A percentile compares a stretch with the other conserved stretches of the same genome.
These are phyloP conservation scores for Deakozyma indianensis DNA, from an alignment of 805 yeast genomes.

Conservation along the genomic window DNA sequence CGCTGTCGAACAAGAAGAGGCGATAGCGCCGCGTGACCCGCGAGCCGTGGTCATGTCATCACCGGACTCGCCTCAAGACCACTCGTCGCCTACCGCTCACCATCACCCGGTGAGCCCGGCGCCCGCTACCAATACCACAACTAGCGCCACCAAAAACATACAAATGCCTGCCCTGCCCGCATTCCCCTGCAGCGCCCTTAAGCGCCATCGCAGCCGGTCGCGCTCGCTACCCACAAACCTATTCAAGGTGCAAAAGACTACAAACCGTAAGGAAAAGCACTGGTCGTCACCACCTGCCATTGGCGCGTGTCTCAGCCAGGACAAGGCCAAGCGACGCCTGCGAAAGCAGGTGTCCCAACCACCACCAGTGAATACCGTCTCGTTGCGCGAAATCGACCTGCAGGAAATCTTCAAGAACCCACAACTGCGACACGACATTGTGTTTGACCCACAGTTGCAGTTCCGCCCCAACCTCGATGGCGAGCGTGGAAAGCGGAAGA, in stretches of 20 bases:
- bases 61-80: slow-evolving; percentile 5
- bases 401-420: slow-evolving; percentile 85
- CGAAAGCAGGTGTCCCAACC: slow-evolving; percentile 23
- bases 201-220: slow-evolving; percentile 10
- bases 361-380: slow-evolving; percentile 75
- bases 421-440: slow-evolving; percentile 81
- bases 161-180: neutral
- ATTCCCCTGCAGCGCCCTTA: neutral
- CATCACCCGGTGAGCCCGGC: slow-evolving; percentile 1
- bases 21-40: neutral
- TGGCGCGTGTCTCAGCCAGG: neutral
- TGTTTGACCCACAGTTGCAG: slow-evolving; percentile 84
- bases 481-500: slow-evolving; percentile 74
- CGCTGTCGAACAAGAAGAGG: neutral
- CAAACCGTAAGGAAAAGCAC: neutral
- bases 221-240: slow-evolving; percentile 11
- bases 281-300: slow-evolving; percentile 3
- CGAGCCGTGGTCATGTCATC: slow-evolving; percentile 4
- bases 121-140: neutral
- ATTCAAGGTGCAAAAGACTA: slow-evolving; percentile 2
- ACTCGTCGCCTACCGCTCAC: too few relatives aligned
- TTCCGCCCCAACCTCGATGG: slow-evolving; percentile 86
- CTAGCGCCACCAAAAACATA: neutral
- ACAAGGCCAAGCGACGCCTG: slow-evolving; percentile 6
- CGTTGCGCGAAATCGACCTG: slow-evolving; percentile 72